phyloP scores from a whole-genome alignment of 2,329 filamentous ascomycete genomes.

The Ceratocystis ficicola region DNA sequence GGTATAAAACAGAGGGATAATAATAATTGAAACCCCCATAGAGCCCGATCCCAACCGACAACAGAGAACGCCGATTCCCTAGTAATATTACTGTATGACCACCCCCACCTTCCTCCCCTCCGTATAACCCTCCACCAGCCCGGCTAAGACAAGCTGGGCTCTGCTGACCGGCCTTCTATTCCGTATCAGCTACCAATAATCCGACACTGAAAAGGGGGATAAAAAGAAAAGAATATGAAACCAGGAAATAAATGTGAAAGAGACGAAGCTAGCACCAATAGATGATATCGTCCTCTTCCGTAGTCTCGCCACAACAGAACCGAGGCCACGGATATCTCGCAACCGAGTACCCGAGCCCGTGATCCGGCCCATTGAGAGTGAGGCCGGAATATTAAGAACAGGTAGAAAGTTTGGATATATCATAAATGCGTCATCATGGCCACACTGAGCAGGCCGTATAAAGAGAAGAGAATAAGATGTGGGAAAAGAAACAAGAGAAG shows the following conservation, averaged over 20 bases:
- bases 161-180: not conserved
- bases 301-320: not conserved
- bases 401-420: not conserved
- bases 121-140: not conserved
- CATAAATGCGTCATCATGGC: conserved; percentile 10
- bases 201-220: not conserved
- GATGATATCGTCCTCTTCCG: not conserved
- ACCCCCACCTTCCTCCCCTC: not conserved
- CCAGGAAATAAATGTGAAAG: not conserved
- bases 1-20: conserved; percentile 5
- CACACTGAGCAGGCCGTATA: conserved; percentile 4
- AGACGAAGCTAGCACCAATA: not conserved
- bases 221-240: not conserved
- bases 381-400: conserved; percentile 8
- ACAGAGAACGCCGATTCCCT: conserved; percentile 5
- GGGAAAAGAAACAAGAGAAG: conserved; percentile 18
- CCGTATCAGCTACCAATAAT: not conserved
- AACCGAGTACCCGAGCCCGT: conserved; percentile 7
- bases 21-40: not conserved
- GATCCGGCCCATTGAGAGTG: not conserved
- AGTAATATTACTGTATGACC: conserved; percentile 5
- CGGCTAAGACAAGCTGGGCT: not conserved
- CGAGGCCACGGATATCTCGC: not conserved
- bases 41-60: not conserved
- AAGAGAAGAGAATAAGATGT: conserved; percentile 1